Percentiles rank a stretch among this genome's conserved stretches.
phyloP scores from a whole-genome alignment of 2,329 filamentous ascomycete species.

The Anthostomella pinea region DNA sequence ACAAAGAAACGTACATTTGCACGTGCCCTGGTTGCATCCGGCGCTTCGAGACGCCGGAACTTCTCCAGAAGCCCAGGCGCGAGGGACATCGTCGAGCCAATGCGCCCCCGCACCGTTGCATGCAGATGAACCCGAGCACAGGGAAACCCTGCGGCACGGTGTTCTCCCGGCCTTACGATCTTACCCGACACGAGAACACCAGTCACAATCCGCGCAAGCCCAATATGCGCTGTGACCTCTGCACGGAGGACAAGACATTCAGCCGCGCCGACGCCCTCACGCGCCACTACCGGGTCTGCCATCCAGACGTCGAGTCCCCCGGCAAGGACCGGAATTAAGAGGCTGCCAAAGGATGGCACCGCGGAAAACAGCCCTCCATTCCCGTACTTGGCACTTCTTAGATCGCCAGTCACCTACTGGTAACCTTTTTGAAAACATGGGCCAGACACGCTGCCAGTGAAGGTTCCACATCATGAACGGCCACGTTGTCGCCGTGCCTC shows the following conservation, averaged over 20 bases:
- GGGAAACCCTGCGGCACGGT: constrained; percentile 92
- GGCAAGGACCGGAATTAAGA: constrained; percentile 61
- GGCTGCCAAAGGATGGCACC: too few relatives aligned
- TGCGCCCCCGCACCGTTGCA: constrained; percentile 77
- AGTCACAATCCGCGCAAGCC: constrained; percentile 94
- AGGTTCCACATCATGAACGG: too few relatives aligned
- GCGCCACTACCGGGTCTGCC: constrained; percentile 89
- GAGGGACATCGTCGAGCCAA: constrained; percentile 83
- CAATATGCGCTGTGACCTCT: constrained; percentile 89
- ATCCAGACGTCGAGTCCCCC: constrained; percentile 83
- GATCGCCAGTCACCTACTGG: too few relatives aligned
- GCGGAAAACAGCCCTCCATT: too few relatives aligned
- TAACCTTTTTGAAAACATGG: too few relatives aligned
- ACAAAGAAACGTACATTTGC: constrained; percentile 90
- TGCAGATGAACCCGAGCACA: constrained; percentile 89
- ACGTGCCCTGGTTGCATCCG: constrained; percentile 88
- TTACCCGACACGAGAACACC: constrained; percentile 94
- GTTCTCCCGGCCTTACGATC: constrained; percentile 93
- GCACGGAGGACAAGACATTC: constrained; percentile 96
- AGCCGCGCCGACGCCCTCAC: constrained; percentile 93
- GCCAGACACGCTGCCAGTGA: too few relatives aligned
- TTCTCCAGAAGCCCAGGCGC: constrained; percentile 92
- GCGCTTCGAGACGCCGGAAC: constrained; percentile 82
- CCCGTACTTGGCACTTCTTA: too few relatives aligned
- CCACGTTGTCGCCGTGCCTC: too few relatives aligned